These are phyloP conservation scores for Solanum okadae DNA, from an alignment of 257 asterid species.

Conservation along the genomic window DNA sequence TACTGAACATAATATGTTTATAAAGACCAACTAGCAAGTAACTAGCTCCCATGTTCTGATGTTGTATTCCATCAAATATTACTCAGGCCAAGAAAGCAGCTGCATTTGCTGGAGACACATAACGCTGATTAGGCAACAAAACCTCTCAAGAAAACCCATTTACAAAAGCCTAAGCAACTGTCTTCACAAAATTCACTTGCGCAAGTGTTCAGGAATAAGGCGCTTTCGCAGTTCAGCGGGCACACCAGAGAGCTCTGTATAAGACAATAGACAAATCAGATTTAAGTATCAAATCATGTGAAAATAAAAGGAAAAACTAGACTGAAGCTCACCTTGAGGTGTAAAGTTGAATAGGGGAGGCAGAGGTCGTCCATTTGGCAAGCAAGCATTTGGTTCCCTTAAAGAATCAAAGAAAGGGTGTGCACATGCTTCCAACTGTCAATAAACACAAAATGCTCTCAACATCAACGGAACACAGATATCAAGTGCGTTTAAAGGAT, in stretches of 20 bases:
- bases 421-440: constrained; percentile 89
- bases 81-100: neutral
- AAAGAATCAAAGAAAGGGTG: constrained; percentile 78
- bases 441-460: neutral
- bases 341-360: constrained; percentile 82
- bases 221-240: constrained; percentile 30
- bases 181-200: constrained; percentile 7
- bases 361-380: constrained; percentile 62
- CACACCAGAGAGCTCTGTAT: constrained; percentile 38
- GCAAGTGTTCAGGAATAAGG: constrained; percentile 24
- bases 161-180: constrained; percentile 6
- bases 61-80: neutral
- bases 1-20: neutral
- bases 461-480: neutral
- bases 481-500: neutral
- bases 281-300: neutral
- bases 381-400: constrained; percentile 51
- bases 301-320: neutral
- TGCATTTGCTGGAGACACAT: neutral
- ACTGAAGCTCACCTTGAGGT: constrained; percentile 46
- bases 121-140: neutral
- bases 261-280: neutral
- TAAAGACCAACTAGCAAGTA: neutral
- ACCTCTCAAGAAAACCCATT: constrained; percentile 13
- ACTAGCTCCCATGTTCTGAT: neutral